Evolutionary conservation across 176 grass and related monocot species (phyloP).

Genomic region (Phoenix roebelenii): DNA sequence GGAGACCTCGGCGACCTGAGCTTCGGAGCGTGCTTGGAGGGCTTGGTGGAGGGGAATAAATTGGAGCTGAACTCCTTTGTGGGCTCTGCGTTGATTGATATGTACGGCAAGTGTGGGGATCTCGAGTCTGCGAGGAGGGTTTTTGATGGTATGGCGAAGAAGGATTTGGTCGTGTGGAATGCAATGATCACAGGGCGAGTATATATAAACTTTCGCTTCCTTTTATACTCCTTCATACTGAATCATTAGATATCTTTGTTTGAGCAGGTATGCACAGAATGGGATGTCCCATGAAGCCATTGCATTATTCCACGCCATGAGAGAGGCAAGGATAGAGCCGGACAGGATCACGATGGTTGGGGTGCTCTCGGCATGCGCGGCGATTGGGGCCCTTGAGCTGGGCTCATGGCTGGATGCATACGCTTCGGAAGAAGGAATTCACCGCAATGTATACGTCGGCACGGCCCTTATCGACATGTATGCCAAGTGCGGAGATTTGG

Average conservation of each 20-base stretch:
- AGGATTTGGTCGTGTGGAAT: slow-evolving; percentile 64
- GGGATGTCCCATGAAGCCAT: slow-evolving; percentile 83
- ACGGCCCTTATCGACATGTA: slow-evolving; percentile 88
- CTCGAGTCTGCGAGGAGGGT: slow-evolving; percentile 34
- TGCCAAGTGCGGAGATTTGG: slow-evolving; percentile 65
- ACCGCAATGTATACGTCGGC: slow-evolving; percentile 63
- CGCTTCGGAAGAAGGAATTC: slow-evolving; percentile 35
- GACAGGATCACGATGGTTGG: slow-evolving; percentile 76
- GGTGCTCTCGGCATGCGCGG: slow-evolving; percentile 65
- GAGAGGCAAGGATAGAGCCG: slow-evolving; percentile 26
- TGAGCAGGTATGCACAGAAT: slow-evolving; percentile 78
- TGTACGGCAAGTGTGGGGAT: slow-evolving; percentile 75
- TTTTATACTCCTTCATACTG: too few species aligned
- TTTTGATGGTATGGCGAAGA: slow-evolving; percentile 39
- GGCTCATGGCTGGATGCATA: slow-evolving; percentile 50
- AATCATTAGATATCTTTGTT: too few species aligned
- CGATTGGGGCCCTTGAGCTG: slow-evolving; percentile 66
- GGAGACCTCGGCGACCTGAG: slow-evolving; percentile 35
- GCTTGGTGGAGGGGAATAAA: slow-evolving; percentile 14
- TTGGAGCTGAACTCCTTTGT: slow-evolving; percentile 33
- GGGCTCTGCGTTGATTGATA: slow-evolving; percentile 44
- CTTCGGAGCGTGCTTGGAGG: slow-evolving; percentile 48
- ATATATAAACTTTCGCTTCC: not conserved
- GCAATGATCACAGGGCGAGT: slow-evolving; percentile 82
- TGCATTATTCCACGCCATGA: slow-evolving; percentile 61